phyloP scores from a whole-genome alignment of 768 basidiomycete species.

The Myochromella boudieri region DNA sequence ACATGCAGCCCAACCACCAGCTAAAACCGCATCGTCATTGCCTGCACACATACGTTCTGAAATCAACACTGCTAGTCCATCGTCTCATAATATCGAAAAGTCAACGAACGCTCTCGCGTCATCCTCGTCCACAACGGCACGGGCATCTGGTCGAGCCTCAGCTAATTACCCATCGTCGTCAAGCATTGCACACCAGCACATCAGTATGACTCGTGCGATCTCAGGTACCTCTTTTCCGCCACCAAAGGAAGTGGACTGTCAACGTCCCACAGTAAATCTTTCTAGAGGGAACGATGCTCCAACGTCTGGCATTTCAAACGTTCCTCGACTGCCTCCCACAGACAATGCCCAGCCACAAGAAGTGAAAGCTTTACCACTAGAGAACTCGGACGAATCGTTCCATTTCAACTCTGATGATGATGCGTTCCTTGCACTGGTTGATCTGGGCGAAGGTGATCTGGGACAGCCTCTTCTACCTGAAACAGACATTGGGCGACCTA shows the following conservation, averaged over 20 bases:
- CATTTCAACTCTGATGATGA: conserved; percentile 67
- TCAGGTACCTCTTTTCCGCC: no score
- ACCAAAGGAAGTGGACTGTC: no score
- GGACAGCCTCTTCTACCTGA: conserved; percentile 42
- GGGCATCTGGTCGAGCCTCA: conserved; percentile 8
- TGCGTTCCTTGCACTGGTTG: conserved; percentile 58
- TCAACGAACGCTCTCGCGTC: conserved; percentile 9
- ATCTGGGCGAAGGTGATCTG: conserved; percentile 47
- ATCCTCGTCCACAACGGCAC: conserved; percentile 2
- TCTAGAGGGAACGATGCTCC: no score
- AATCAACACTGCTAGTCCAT: conserved; percentile 15
- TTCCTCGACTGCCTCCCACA: conserved; percentile 9
- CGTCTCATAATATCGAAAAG: conserved; percentile 2
- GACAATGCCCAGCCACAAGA: no score
- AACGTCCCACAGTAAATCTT: no score
- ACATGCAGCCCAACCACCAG: conserved; percentile 19
- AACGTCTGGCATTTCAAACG: conserved; percentile 5
- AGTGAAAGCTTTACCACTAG: no score
- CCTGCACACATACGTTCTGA: conserved; percentile 40
- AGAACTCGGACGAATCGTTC: conserved; percentile 38
- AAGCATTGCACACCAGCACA: no score
- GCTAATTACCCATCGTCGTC: not conserved
- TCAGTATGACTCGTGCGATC: no score
- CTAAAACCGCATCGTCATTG: conserved; percentile 30
- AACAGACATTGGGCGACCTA: conserved; percentile 42